Evolutionary conservation across 768 basidiomycete species (phyloP).

Genomic region (Gymnopilus dilepis): DNA sequence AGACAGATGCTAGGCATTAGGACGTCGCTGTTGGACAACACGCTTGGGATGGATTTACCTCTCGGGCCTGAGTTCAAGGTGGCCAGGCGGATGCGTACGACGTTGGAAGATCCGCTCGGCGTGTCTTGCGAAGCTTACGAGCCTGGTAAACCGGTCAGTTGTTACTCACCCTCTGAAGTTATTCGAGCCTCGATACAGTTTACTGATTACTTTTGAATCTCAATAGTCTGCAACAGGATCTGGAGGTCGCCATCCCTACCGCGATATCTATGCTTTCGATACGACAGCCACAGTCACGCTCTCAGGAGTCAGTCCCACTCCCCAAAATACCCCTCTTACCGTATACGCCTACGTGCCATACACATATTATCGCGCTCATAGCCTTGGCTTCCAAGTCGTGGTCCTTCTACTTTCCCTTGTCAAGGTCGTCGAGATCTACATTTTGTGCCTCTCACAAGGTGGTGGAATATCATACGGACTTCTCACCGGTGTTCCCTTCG

Average conservation of each 20-base stretch:
- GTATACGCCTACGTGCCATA: slow-evolving; percentile 22
- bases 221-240: too few relatives aligned
- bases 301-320: slow-evolving; percentile 1
- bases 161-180: too few relatives aligned
- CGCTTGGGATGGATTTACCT: slow-evolving; percentile 31
- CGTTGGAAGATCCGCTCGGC: not conserved
- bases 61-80: slow-evolving; percentile 5
- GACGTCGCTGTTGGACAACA: slow-evolving; percentile 23
- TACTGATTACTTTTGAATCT: too few relatives aligned
- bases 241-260: slow-evolving; percentile 7
- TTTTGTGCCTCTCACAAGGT: not conserved
- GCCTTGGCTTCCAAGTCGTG: not conserved
- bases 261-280: slow-evolving; percentile 33
- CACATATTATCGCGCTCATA: not conserved
- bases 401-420: not conserved
- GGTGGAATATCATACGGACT: not conserved
- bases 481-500: not conserved
- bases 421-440: not conserved
- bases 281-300: slow-evolving; percentile 23
- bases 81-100: not conserved
- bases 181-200: too few relatives aligned
- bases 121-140: not conserved
- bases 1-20: slow-evolving; percentile 33
- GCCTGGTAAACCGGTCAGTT: not conserved
- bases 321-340: slow-evolving; percentile 5